Conservation (phyloP, 2,329 filamentous ascomycete species). For the Neoarthrinium moseri region DNA sequence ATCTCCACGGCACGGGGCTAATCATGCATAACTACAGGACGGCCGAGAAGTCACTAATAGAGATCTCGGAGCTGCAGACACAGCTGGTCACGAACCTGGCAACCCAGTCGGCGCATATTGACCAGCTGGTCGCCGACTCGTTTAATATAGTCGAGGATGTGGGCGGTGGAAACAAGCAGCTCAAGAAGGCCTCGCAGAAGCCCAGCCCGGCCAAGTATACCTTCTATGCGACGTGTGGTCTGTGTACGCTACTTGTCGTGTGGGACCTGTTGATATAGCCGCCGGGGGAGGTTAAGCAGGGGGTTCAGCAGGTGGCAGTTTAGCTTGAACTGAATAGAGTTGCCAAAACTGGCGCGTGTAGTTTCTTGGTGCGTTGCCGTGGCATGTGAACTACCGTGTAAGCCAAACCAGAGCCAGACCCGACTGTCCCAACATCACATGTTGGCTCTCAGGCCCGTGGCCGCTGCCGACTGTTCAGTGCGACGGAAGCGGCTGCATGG, state of each 20-base stretch:
- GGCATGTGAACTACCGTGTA: too few relatives aligned
- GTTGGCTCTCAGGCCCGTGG: too few relatives aligned
- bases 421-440: too few relatives aligned
- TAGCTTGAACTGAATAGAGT: too few relatives aligned
- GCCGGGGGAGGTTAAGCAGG: too few relatives aligned
- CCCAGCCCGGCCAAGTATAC: constrained; percentile 73
- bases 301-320: too few relatives aligned
- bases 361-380: too few relatives aligned
- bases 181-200: constrained; percentile 77
- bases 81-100: constrained; percentile 83
- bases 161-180: constrained; percentile 82
- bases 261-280: constrained; percentile 70
- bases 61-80: constrained; percentile 90
- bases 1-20: too few relatives aligned
- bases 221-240: constrained; percentile 74
- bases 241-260: constrained; percentile 71
- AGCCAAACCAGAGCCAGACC: too few relatives aligned
- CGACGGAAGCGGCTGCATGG: too few relatives aligned
- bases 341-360: too few relatives aligned
- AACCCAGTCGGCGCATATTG: constrained; percentile 84
- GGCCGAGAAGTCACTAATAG: constrained; percentile 84
- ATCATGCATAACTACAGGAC: constrained; percentile 50
- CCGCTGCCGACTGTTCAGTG: too few relatives aligned
- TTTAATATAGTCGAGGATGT: constrained; percentile 82
- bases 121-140: constrained; percentile 83